Conservation (phyloP, 495 filamentous ascomycete species). For the Penicillium lividum region DNA sequence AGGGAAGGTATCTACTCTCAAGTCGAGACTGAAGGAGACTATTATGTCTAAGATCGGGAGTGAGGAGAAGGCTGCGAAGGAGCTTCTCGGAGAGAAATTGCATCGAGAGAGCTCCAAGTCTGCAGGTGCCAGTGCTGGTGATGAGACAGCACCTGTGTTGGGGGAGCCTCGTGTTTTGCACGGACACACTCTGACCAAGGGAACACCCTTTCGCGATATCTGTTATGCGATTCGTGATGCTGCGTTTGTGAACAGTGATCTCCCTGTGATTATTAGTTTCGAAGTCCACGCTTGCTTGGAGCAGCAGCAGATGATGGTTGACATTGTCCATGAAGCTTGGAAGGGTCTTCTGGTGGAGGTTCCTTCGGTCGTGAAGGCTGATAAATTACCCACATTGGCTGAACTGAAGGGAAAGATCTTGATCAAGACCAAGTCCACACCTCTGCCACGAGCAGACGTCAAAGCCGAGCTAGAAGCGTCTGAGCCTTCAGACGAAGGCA, state of each 20-base stretch:
- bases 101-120: conserved; percentile 4
- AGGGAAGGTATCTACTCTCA: conserved; percentile 22
- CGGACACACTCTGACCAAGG: conserved; percentile 87
- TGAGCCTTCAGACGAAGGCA: conserved; percentile 13
- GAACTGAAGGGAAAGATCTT: conserved; percentile 76
- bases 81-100: conserved; percentile 8
- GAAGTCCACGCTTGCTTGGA: conserved; percentile 79
- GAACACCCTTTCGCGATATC: conserved; percentile 80
- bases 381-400: conserved; percentile 61
- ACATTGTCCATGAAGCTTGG: conserved; percentile 84
- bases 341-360: conserved; percentile 64
- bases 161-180: conserved; percentile 80
- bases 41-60: conserved; percentile 7
- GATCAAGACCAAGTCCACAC: conserved; percentile 81
- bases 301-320: conserved; percentile 86
- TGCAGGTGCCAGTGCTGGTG: neutral
- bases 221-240: conserved; percentile 76
- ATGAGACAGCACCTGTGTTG: conserved; percentile 25
- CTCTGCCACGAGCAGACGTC: conserved; percentile 32
- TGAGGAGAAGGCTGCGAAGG: conserved; percentile 22
- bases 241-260: conserved; percentile 71
- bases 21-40: conserved; percentile 17
- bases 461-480: conserved; percentile 26
- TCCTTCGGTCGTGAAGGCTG: conserved; percentile 47
- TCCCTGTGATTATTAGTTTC: conserved; percentile 84